phyloP scores from a whole-genome alignment of 129 eudicot genomes.

The Chrysanthemum makinoi region DNA sequence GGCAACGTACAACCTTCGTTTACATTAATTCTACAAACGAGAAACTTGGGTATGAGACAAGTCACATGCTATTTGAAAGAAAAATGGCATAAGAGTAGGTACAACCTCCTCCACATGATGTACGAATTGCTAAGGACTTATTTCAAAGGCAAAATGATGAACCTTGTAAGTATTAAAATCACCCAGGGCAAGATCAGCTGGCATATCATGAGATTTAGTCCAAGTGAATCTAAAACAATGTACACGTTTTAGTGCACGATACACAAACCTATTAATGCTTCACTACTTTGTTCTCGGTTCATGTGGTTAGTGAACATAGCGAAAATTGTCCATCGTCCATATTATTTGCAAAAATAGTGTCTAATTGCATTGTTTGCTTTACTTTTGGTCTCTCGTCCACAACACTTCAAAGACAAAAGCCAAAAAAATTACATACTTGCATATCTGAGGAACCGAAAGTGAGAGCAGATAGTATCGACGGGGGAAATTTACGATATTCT shows the following conservation, averaged over 20 bases:
- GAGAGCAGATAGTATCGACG: too few relatives aligned
- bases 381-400: too few relatives aligned
- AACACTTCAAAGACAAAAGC: too few relatives aligned
- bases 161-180: background rate
- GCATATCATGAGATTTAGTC: background rate
- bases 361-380: background rate
- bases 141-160: conserved; percentile 11
- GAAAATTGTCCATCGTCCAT: too few relatives aligned
- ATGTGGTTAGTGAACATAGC: too few relatives aligned
- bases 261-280: background rate
- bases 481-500: too few relatives aligned
- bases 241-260: background rate
- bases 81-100: background rate
- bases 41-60: too few relatives aligned
- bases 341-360: background rate
- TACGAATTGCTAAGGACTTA: conserved; percentile 14
- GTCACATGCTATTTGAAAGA: background rate
- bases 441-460: too few relatives aligned
- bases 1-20: too few relatives aligned
- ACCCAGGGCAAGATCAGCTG: conserved; percentile 1
- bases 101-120: conserved; percentile 9
- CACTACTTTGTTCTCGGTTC: background rate
- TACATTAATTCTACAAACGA: too few relatives aligned
- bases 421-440: too few relatives aligned
- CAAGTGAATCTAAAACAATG: background rate